Evolutionary conservation across 1,284 basidiomycete genomes (phyloP).

Genomic region (Ceratobasidium sp.): DNA sequence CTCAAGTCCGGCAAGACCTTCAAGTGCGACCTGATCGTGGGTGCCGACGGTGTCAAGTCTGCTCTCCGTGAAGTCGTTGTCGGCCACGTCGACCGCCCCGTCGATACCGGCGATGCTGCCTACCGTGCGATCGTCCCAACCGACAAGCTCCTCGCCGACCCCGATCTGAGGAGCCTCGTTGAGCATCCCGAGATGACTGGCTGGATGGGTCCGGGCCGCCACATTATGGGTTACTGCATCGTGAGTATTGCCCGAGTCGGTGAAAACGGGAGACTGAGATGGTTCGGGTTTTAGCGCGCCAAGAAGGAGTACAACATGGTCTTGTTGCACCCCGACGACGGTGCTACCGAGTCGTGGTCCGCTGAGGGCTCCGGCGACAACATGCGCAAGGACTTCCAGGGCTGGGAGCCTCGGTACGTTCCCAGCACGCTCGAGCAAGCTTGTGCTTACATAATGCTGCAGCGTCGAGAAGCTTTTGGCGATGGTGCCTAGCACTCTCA

Average conservation of each 20-base stretch:
- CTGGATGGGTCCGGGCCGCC: conserved; percentile 58
- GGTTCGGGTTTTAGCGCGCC: conserved; percentile 45
- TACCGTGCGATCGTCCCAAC: conserved; percentile 57
- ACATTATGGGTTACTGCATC: conserved; percentile 56
- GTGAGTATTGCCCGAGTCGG: conserved; percentile 40
- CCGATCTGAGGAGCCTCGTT: conserved; percentile 57
- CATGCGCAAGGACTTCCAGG: conserved; percentile 56
- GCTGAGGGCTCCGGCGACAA: conserved; percentile 53
- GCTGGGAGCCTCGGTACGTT: conserved; percentile 57
- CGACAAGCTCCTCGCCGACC: conserved; percentile 56
- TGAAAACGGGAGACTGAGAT: not conserved
- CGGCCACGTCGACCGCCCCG: conserved; percentile 49
- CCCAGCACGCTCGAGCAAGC: not conserved
- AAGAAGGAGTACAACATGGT: conserved; percentile 60
- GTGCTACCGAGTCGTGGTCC: conserved; percentile 54
- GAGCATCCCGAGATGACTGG: conserved; percentile 53
- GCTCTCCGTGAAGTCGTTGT: conserved; percentile 58
- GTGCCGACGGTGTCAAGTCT: conserved; percentile 64
- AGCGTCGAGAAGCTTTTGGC: conserved; percentile 57
- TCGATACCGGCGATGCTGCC: conserved; percentile 61
- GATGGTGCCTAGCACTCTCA: conserved; percentile 52
- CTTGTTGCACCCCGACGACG: conserved; percentile 54
- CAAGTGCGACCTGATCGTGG: conserved; percentile 58
- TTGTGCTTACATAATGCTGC: not conserved
- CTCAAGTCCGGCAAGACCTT: conserved; percentile 53